Base-by-base conservation (phyloP, 495 filamentous ascomycete species). In the Podospora sp. region DNA sequence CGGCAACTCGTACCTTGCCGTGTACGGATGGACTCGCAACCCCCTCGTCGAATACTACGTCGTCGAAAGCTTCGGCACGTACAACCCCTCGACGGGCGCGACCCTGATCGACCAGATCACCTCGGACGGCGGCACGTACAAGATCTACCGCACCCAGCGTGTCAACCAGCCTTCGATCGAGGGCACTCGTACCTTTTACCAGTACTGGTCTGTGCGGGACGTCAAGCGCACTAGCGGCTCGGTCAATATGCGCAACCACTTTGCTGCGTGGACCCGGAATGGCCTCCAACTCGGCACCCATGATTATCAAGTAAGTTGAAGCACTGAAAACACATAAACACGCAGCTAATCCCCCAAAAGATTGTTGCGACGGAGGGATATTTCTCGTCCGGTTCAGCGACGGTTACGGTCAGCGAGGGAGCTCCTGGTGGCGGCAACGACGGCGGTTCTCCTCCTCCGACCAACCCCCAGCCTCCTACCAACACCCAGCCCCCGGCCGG, bases 1-100 rank as follows among this genome's bases (percentile, higher is more conserved):
- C 68, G 72, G 72, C 57, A 76, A 76, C 65, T 74, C 72, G 29
- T 76, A 87, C 76, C 83, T 88, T 25, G 78, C 85, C 66, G 77
- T 88, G 60, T 88, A 88, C 79, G 86, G 86, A 58, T 88, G 86
- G 86, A 86, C 84, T 35, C 71, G 66, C 9, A 81, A 77, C 76
- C 86, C 86, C 21, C 83, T 86, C 53, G 73, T 86, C 76, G 86
- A 88, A 76, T 88, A 87, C 83, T 88, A 88, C 78, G 78, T 88
- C 62, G 79, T 87, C 66, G 85, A 88, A 76, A 71, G 76, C 66
- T 86, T 79, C 73, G 84, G 84, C 70, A 78, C 76, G 36, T 87
- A 86, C 79, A 83, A 87, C 80, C 86, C 86, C 24, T 82, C 79
- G 53, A 76, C 74, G 35, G 83, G 78, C 25, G 80, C 79, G 52